Evolutionary conservation across 1,139 yeast genomes (phyloP).

Genomic region (Suhomyces yuchorum): DNA sequence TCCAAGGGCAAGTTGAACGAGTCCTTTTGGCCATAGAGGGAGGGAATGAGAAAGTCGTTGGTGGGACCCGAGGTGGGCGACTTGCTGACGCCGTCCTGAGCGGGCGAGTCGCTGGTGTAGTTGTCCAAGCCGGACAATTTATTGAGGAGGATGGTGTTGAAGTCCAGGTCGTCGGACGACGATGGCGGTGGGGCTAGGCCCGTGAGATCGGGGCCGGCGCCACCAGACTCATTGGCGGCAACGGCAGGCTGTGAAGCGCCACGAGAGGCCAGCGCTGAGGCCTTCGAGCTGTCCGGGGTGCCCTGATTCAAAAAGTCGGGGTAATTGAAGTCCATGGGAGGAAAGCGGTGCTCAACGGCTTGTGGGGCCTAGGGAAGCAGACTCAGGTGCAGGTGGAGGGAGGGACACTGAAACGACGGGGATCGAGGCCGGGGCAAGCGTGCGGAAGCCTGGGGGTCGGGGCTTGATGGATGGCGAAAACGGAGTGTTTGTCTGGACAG

Average conservation of each 20-base stretch:
- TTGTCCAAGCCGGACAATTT: conserved; percentile 31
- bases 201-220: neutral
- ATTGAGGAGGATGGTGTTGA: conserved; percentile 32
- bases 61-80: conserved; percentile 19
- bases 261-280: conserved; percentile 6
- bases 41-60: conserved; percentile 14
- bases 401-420: neutral
- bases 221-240: conserved; percentile 5
- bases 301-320: conserved; percentile 36
- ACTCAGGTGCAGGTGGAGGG: neutral
- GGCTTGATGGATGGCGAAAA: neutral
- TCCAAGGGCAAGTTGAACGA: conserved; percentile 57
- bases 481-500: neutral
- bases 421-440: neutral
- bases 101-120: conserved; percentile 8
- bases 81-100: conserved; percentile 5
- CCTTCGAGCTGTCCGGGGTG: conserved; percentile 4
- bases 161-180: conserved; percentile 15
- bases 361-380: neutral
- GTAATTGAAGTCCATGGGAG: conserved; percentile 39
- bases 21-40: conserved; percentile 18
- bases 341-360: neutral
- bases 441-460: neutral
- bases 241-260: conserved; percentile 1
- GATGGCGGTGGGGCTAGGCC: neutral